Conservation (phyloP, 2,329 filamentous ascomycete genomes). For the Nakataea oryzae region DNA sequence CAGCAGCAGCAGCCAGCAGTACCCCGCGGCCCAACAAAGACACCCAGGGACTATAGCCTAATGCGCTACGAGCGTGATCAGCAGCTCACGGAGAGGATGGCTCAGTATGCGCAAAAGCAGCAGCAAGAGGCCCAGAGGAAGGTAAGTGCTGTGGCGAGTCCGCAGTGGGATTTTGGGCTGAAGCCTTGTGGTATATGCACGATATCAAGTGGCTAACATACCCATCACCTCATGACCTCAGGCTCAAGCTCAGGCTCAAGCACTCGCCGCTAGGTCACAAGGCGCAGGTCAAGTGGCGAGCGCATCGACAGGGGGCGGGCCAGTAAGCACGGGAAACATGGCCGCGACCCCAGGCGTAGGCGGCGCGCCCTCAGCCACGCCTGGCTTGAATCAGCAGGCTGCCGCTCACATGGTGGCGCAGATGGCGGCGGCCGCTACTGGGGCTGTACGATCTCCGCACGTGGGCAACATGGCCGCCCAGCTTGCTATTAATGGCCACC, state of each 20-base stretch:
- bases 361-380: too few relatives aligned
- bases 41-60: constrained; percentile 82
- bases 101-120: constrained; percentile 44
- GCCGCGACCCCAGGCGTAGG: too few relatives aligned
- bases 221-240: not conserved
- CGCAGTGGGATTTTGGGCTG: too few relatives aligned
- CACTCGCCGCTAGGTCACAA: constrained; percentile 4
- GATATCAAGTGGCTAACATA: constrained; percentile 8
- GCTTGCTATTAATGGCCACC: constrained; percentile 32
- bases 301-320: too few relatives aligned
- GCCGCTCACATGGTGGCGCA: constrained; percentile 22
- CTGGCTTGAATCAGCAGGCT: not conserved
- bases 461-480: constrained; percentile 28
- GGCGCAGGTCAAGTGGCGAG: not conserved
- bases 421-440: constrained; percentile 11
- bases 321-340: not conserved
- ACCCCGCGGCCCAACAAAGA: constrained; percentile 48
- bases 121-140: constrained; percentile 51
- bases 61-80: constrained; percentile 82
- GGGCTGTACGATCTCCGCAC: constrained; percentile 22
- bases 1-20: constrained; percentile 18
- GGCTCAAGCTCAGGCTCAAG: not conserved
- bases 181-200: not conserved
- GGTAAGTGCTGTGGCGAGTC: constrained; percentile 25
- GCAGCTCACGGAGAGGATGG: constrained; percentile 49